phyloP scores from a whole-genome alignment of 2,329 filamentous ascomycete genomes.

The Pseudogymnoascus sp. region DNA sequence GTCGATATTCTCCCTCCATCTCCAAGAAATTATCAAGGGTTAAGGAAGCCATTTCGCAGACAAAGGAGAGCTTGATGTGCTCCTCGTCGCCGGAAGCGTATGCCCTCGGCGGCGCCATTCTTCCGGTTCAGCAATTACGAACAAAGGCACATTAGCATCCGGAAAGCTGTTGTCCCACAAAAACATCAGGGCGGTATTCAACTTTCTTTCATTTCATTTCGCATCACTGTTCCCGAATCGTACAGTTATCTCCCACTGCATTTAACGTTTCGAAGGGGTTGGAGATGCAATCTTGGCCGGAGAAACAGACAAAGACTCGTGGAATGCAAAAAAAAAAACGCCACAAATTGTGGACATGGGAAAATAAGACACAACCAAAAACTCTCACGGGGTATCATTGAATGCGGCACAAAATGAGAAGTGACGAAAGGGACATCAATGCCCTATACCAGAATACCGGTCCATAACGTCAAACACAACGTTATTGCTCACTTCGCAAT shows the following conservation, averaged over 20 bases:
- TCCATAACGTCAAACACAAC: constrained; percentile 38
- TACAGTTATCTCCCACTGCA: background rate
- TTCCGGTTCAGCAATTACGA: background rate
- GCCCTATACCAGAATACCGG: constrained; percentile 29
- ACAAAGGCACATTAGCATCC: constrained; percentile 1
- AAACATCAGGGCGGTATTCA: background rate
- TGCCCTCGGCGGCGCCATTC: background rate
- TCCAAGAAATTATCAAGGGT: background rate
- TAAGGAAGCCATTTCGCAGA: background rate
- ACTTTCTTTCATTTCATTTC: constrained; percentile 3
- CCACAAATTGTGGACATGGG: background rate
- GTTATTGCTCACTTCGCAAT: constrained; percentile 37
- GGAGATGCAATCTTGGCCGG: background rate
- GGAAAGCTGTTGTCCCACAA: background rate
- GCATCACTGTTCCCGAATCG: background rate
- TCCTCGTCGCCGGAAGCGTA: background rate
- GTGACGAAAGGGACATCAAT: background rate
- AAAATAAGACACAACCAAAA: background rate
- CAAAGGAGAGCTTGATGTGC: background rate
- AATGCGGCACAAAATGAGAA: background rate
- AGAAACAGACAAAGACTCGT: constrained; percentile 4
- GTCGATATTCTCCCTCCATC: background rate
- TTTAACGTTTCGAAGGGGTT: background rate
- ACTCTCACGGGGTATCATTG: constrained; percentile 6
- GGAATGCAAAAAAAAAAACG: background rate